Evolutionary conservation across 2,329 filamentous ascomycete genomes (phyloP).

Genomic region (Cladosporium cucumerinum): DNA sequence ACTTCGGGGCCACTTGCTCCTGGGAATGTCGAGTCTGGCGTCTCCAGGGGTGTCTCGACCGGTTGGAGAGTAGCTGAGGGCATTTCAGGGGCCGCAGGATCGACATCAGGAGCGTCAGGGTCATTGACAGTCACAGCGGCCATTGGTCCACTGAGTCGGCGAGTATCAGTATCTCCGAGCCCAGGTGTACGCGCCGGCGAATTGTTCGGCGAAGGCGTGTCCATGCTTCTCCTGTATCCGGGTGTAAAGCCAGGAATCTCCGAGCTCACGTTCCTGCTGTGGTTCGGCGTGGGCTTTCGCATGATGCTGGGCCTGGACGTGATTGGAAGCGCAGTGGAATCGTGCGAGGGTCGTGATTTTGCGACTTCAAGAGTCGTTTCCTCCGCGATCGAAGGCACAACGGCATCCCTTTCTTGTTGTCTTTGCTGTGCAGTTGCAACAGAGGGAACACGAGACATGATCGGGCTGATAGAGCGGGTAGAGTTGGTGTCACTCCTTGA

Average conservation of each 20-base stretch:
- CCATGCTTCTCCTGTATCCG: slow-evolving; percentile 56
- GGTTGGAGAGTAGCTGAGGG: slow-evolving; percentile 23
- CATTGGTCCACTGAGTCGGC: slow-evolving; percentile 28
- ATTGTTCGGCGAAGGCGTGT: slow-evolving; percentile 56
- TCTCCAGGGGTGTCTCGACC: slow-evolving; percentile 7
- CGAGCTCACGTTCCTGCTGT: slow-evolving; percentile 40
- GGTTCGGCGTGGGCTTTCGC: slow-evolving; percentile 38
- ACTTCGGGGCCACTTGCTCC: slow-evolving; percentile 3
- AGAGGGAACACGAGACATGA: slow-evolving; percentile 57
- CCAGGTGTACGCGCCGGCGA: slow-evolving; percentile 60
- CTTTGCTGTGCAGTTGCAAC: slow-evolving; percentile 35
- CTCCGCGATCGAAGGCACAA: slow-evolving; percentile 56
- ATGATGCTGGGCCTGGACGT: slow-evolving; percentile 30
- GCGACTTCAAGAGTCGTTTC: slow-evolving; percentile 46
- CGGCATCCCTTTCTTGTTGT: slow-evolving; percentile 39
- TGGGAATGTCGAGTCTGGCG: background rate
- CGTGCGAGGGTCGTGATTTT: slow-evolving; percentile 35
- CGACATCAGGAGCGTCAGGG: slow-evolving; percentile 24
- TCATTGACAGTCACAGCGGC: slow-evolving; percentile 24
- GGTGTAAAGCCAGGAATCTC: slow-evolving; percentile 44
- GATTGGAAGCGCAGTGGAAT: slow-evolving; percentile 26
- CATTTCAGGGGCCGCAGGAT: slow-evolving; percentile 27
- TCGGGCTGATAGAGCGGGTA: slow-evolving; percentile 62
- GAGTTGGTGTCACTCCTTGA: slow-evolving; percentile 59
- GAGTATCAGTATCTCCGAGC: slow-evolving; percentile 41